phyloP scores from a whole-genome alignment of 75 land plant genomes.

The Sequoia sempervirens region DNA sequence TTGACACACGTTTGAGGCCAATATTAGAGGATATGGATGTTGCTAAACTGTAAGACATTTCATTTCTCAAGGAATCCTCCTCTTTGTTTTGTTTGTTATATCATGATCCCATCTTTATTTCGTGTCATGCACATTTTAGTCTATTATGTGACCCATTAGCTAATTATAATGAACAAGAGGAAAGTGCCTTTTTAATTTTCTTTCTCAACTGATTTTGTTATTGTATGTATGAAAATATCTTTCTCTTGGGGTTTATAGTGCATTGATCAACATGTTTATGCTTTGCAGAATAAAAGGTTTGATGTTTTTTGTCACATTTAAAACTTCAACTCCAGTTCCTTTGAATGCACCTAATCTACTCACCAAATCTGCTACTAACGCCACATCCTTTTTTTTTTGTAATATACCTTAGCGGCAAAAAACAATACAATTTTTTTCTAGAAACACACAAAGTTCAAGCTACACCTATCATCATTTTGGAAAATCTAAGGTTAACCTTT shows the following conservation, averaged over 20 bases:
- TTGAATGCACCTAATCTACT: not conserved
- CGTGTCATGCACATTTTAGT: not conserved
- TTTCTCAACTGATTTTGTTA: not conserved
- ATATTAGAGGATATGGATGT: constrained; percentile 76
- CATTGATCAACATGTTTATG: not conserved
- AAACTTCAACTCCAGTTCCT: not conserved
- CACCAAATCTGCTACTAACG: not conserved
- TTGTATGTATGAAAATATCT: not conserved
- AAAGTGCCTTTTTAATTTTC: not conserved
- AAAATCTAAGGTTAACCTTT: too few species aligned
- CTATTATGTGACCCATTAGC: not conserved
- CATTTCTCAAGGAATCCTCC: not conserved
- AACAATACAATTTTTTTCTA: not conserved
- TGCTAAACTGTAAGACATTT: constrained; percentile 59
- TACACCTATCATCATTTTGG: too few species aligned
- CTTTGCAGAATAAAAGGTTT: not conserved
- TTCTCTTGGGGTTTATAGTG: not conserved
- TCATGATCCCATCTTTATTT: not conserved
- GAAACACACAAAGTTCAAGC: too few species aligned
- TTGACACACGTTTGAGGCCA: constrained; percentile 86
- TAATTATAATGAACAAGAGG: not conserved
- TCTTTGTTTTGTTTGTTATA: not conserved
- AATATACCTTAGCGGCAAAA: not conserved
- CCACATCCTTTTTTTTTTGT: not conserved
- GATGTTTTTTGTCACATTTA: not conserved